Evolutionary conservation across 2,329 filamentous ascomycete species (phyloP), one percentile per base, ranked within the genome.

Genomic region (Coniochaeta sp.): DNA sequence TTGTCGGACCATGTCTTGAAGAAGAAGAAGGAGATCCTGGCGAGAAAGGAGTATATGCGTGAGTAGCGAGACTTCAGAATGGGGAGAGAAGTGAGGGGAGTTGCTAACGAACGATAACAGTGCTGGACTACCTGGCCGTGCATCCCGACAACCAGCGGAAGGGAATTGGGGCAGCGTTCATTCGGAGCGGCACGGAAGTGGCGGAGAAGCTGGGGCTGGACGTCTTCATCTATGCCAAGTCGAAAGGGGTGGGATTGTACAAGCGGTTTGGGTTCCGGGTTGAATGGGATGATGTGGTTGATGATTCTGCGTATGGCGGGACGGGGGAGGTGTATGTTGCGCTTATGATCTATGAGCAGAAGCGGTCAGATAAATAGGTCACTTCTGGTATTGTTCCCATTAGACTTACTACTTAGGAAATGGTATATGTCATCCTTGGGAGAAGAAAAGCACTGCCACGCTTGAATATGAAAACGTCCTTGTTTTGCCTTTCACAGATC

Each of bases 51-150:
- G 30, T 49, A 49, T 27, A 24, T 49, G 1, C 31, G 47, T 49
- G 6, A 32, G 47, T 49, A 10, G 28, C 7, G n/a, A n/a, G n/a
- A n/a, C n/a, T n/a, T n/a, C n/a, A n/a, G n/a, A n/a, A n/a, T n/a
- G n/a, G n/a, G n/a, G n/a, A n/a, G n/a, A n/a, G n/a, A n/a, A n/a
- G n/a, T n/a, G n/a, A n/a, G n/a, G n/a, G n/a, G n/a, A n/a, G n/a
- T n/a, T n/a, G n/a, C n/a, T n/a, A n/a, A n/a, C n/a, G n/a, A n/a
- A n/a, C n/a, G n/a, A n/a, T 9, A n/a, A 32, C 30, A 63, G 60
- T 52, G n/a, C 57, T 63, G 3, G 60, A 62, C n/a, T 63, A 60
- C 50, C 55, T 64, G 3, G 60, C 60, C 0, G 58, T 63, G 6
- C 60, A 60, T 48, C 60, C 60, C 0, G 54, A 57, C 1, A 45